phyloP scores from a whole-genome alignment of 2,329 filamentous ascomycete genomes.

The Aspergillaceae sp. region DNA sequence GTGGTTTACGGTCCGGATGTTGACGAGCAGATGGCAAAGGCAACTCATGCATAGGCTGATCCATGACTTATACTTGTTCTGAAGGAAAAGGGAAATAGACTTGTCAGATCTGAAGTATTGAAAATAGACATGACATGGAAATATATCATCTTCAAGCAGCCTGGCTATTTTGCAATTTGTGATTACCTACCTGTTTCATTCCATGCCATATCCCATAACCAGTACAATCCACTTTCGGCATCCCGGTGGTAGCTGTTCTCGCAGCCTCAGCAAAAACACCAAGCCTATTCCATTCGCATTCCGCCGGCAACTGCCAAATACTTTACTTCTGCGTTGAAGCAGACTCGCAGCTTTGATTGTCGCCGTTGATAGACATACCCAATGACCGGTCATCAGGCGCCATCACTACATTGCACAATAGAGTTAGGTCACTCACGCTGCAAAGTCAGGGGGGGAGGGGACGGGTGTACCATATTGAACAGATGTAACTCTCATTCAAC shows the following conservation, averaged over 20 bases:
- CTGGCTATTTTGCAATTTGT: no score
- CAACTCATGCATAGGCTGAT: neutral
- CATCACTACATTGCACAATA: slow-evolving; percentile 4
- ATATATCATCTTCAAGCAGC: no score
- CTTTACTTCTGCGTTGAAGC: neutral
- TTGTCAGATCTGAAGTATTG: no score
- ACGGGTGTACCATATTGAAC: slow-evolving; percentile 14
- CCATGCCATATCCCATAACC: slow-evolving; percentile 24
- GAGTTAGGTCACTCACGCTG: neutral
- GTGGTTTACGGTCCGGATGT: slow-evolving; percentile 28
- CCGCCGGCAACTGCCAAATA: slow-evolving; percentile 4
- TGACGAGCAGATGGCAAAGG: slow-evolving; percentile 9
- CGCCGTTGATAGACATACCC: neutral
- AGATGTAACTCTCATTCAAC: slow-evolving; percentile 16
- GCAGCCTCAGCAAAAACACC: neutral
- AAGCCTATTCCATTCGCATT: slow-evolving; percentile 6
- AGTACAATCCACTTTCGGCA: slow-evolving; percentile 19
- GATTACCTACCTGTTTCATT: slow-evolving; percentile 7
- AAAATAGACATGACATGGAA: no score
- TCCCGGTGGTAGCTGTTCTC: slow-evolving; percentile 4
- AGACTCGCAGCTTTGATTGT: neutral
- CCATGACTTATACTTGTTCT: no score
- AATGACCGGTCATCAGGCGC: slow-evolving; percentile 5
- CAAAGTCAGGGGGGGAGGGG: no score
- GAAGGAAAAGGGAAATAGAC: neutral